These are phyloP conservation scores for Aphanoascus verrucosus DNA, from an alignment of 2,329 filamentous ascomycete species.

Conservation along the genomic window DNA sequence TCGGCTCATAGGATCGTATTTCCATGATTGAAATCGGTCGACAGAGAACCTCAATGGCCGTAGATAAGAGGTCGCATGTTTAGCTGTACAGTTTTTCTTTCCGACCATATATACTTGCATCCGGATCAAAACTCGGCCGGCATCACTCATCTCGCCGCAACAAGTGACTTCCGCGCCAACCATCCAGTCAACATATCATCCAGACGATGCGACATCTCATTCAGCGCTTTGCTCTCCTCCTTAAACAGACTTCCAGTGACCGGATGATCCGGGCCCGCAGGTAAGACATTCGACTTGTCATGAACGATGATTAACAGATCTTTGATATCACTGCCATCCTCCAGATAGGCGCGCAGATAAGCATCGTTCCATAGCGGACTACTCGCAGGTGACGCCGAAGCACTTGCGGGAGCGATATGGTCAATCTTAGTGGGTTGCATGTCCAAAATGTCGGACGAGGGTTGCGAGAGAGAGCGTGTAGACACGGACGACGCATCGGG, in stretches of 20 bases:
- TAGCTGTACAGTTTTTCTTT: no score
- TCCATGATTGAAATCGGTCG: no score
- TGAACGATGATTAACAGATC: conserved; percentile 87
- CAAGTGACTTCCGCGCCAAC: conserved; percentile 42
- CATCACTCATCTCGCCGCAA: conserved; percentile 2
- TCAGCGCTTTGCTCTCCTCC: conserved; percentile 74
- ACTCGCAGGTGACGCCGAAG: background rate
- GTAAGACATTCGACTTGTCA: conserved; percentile 73
- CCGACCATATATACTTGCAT: no score
- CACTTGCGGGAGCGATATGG: background rate
- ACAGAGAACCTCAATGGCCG: no score
- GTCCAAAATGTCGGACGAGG: conserved; percentile 3
- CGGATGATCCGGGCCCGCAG: conserved; percentile 74
- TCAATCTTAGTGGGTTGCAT: conserved; percentile 3
- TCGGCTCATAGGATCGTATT: no score
- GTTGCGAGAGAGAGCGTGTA: background rate
- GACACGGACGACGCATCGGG: background rate
- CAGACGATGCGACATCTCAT: conserved; percentile 79
- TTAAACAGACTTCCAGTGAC: conserved; percentile 69
- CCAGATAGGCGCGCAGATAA: conserved; percentile 77
- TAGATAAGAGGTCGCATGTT: no score
- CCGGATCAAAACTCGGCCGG: background rate
- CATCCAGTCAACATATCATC: conserved; percentile 79
- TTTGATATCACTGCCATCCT: conserved; percentile 76
- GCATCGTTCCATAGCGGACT: conserved; percentile 71